Evolutionary conservation across 1,284 basidiomycete genomes (phyloP).

Genomic region (Tilletia indica): DNA sequence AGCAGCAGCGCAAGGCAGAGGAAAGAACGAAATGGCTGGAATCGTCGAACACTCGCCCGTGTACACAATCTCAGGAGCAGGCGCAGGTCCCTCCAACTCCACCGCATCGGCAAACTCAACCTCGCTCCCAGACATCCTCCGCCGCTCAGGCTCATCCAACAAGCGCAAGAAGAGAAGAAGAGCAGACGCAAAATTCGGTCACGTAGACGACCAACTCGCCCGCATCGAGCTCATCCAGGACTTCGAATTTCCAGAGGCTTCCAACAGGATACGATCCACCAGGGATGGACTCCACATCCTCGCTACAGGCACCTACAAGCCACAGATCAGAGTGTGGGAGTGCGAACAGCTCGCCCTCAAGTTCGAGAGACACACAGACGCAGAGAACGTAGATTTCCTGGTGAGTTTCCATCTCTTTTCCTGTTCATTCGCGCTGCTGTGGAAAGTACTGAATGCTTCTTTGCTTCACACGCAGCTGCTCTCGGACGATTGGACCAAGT

Average conservation of each 20-base stretch:
- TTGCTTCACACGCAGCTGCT: constrained; percentile 62
- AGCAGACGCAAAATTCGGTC: constrained; percentile 34
- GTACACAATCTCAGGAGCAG: constrained; percentile 51
- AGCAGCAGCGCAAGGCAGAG: too few relatives aligned
- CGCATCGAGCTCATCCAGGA: constrained; percentile 65
- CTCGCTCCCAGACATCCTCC: constrained; percentile 51
- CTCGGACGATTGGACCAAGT: constrained; percentile 98
- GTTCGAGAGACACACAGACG: constrained; percentile 91
- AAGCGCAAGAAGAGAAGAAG: constrained; percentile 51
- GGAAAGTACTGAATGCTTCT: too few relatives aligned
- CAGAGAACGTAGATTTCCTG: constrained; percentile 96
- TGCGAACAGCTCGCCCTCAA: constrained; percentile 88
- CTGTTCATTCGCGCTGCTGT: too few relatives aligned
- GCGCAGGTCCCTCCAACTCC: constrained; percentile 23
- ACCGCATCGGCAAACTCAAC: constrained; percentile 49
- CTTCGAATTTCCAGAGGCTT: constrained; percentile 95
- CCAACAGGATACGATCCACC: constrained; percentile 85
- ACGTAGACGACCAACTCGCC: constrained; percentile 35
- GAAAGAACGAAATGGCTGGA: constrained; percentile 19
- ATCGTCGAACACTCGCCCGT: constrained; percentile 45
- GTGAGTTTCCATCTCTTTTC: constrained; percentile 65
- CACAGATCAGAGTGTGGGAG: constrained; percentile 94
- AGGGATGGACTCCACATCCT: constrained; percentile 87
- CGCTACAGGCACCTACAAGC: constrained; percentile 97
- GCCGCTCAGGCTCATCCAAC: constrained; percentile 49